These are phyloP conservation scores for Trypanosomatidae sp. DNA, from an alignment of 208 protist genomes.

Conservation along the genomic window DNA sequence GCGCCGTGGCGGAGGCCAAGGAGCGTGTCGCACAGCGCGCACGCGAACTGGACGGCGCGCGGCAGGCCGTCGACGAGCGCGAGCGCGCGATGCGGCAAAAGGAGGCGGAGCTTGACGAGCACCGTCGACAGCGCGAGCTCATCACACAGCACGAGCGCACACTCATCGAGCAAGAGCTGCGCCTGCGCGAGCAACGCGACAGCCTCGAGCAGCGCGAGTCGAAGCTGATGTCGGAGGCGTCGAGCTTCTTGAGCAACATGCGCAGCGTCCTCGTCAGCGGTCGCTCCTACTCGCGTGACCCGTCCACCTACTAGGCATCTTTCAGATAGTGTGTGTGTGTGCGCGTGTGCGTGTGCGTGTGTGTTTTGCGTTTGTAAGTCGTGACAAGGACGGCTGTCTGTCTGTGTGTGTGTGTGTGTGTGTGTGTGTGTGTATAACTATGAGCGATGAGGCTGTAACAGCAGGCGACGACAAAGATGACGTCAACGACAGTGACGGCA, in stretches of 20 bases:
- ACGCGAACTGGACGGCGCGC: slow-evolving; percentile 47
- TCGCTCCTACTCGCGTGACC: slow-evolving; percentile 58
- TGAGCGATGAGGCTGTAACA: too few species aligned
- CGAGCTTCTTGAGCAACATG: slow-evolving; percentile 70
- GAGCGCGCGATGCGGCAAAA: slow-evolving; percentile 57
- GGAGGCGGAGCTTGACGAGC: slow-evolving; percentile 66
- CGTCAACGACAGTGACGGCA: too few species aligned
- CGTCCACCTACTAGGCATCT: slow-evolving; percentile 26
- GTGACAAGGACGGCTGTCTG: too few species aligned
- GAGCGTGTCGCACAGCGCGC: slow-evolving; percentile 28
- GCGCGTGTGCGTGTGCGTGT: too few species aligned
- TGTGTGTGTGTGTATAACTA: too few species aligned
- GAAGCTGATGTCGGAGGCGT: slow-evolving; percentile 78
- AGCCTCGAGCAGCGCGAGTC: slow-evolving; percentile 81
- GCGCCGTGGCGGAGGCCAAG: slow-evolving; percentile 50
- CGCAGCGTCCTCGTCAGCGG: slow-evolving; percentile 26
- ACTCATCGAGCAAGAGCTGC: slow-evolving; percentile 84
- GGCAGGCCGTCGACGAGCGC: slow-evolving; percentile 42
- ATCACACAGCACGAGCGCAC: slow-evolving; percentile 79
- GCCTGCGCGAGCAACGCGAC: slow-evolving; percentile 77
- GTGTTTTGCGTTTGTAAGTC: too few species aligned
- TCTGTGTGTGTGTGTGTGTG: too few species aligned
- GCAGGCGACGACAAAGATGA: too few species aligned
- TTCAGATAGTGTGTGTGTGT: too few species aligned
- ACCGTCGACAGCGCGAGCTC: slow-evolving; percentile 64